Conservation (phyloP, 2,329 filamentous ascomycete species). For the Camptophora hylomeconis region DNA sequence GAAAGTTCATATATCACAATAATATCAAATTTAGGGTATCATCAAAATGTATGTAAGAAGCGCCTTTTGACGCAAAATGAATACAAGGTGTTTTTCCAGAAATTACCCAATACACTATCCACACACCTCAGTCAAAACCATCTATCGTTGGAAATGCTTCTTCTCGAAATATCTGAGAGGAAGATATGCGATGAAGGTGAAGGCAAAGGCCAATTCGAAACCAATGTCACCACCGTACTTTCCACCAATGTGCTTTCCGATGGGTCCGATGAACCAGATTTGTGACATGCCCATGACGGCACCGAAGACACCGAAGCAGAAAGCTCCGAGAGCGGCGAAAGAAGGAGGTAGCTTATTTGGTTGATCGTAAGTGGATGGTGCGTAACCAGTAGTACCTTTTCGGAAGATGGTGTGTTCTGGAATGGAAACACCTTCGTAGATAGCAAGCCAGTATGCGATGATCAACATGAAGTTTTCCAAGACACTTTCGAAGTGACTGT, state of each 20-base stretch:
- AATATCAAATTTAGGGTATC: too few species aligned
- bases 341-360: constrained; percentile 47
- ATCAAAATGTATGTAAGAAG: too few species aligned
- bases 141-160: constrained; percentile 6
- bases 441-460: constrained; percentile 47
- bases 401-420: constrained; percentile 58
- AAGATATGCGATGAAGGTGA: constrained; percentile 24
- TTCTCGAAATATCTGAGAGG: constrained; percentile 23
- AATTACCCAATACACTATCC: too few species aligned
- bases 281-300: constrained; percentile 60
- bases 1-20: too few species aligned
- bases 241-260: constrained; percentile 46
- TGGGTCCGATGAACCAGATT: constrained; percentile 54
- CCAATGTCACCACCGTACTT: constrained; percentile 43
- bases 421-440: constrained; percentile 55
- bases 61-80: too few species aligned
- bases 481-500: constrained; percentile 49
- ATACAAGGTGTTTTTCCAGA: too few species aligned
- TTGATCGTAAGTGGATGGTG: constrained; percentile 45
- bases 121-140: too few species aligned
- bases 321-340: constrained; percentile 50
- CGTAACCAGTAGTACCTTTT: constrained; percentile 47
- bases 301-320: constrained; percentile 50
- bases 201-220: constrained; percentile 44
- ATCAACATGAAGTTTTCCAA: constrained; percentile 59